Base-by-base conservation (phyloP, 2,329 filamentous ascomycete genomes). In the Xylariaceae sp. region DNA sequence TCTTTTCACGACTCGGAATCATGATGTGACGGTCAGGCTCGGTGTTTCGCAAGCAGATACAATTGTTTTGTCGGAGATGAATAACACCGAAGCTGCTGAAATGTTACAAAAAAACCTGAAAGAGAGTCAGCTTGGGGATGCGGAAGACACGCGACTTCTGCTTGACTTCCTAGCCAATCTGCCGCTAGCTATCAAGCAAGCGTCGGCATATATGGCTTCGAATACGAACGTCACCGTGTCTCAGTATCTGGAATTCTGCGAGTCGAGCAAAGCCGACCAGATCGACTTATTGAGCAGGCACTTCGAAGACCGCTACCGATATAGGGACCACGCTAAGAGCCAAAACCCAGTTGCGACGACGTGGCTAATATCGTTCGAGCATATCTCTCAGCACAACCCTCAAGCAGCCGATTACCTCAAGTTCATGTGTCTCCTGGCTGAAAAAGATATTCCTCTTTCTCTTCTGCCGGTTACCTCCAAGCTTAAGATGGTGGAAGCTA, bases 121-220 rank as follows among this genome's bases (percentile, higher is more conserved):
- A 16, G 10, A 19, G 5, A 26, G 8, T n/a, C 51, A 53, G 22
- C 13, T 43, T 6, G n/a, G 22, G 5, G 48, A 55, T 40, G 19
- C 3, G 5, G 34, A 56, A 26, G 53, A 29, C 21, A 54, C 40
- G 9, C 37, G 9, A 43, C 1, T 47, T 61, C 5, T 74, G 21
- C 58, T 76, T 2, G 46, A 65, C 3, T 57, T 66, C 10, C 61
- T 73, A 0, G 53, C 56, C 2, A 45, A 66, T 39, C 56, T 73
- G 5, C 70, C 71, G 0, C 60, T 74, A 1, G 71, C 71, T 2
- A 68, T 74, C 40, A 62, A 52, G 32, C 70, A 72, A 46, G 71
- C 71, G 16, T 64, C 67, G 1, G 63, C 66, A 7, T 75, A 66
- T 49, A 69, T 76, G 50, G 65, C 65, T 18, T 22, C 10, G 1